Conservation (phyloP, 345 rosid genomes). For the Populus pruinosa region DNA sequence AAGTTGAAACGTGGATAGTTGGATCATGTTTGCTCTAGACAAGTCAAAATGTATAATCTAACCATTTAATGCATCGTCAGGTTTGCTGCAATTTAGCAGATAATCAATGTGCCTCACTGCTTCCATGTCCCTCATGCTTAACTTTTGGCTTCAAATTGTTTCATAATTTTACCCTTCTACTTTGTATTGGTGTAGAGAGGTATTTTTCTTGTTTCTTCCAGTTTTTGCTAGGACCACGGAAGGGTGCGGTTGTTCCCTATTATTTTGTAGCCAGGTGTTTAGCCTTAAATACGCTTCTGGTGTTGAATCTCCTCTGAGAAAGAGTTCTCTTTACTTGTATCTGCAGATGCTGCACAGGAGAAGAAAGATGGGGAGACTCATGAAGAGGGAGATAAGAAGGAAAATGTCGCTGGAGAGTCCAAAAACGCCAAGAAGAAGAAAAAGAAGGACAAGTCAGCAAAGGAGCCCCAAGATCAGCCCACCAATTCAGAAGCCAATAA, state of each 20-base stretch:
- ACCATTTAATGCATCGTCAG: neutral
- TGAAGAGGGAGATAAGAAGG: slow-evolving; percentile 47
- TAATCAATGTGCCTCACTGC: neutral
- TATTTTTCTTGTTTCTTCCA: neutral
- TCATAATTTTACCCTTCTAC: neutral
- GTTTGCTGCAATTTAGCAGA: neutral
- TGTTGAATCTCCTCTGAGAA: neutral
- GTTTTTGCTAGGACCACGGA: neutral
- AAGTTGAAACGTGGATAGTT: neutral
- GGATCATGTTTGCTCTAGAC: neutral
- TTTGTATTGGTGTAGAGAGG: neutral
- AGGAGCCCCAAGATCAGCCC: slow-evolving; percentile 43
- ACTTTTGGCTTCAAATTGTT: neutral
- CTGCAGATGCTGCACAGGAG: slow-evolving; percentile 42
- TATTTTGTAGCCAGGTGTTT: neutral
- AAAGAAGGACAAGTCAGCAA: slow-evolving; percentile 27
- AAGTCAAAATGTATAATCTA: neutral
- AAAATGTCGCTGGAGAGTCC: slow-evolving; percentile 44
- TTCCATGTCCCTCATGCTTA: neutral
- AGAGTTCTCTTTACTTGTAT: neutral
- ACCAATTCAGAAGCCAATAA: slow-evolving; percentile 17
- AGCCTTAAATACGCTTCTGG: neutral
- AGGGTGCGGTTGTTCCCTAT: neutral
- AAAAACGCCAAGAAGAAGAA: slow-evolving; percentile 62
- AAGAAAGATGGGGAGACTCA: slow-evolving; percentile 37